Evolutionary conservation across 75 land plant genomes (phyloP).

Genomic region (Picea sitchensis): DNA sequence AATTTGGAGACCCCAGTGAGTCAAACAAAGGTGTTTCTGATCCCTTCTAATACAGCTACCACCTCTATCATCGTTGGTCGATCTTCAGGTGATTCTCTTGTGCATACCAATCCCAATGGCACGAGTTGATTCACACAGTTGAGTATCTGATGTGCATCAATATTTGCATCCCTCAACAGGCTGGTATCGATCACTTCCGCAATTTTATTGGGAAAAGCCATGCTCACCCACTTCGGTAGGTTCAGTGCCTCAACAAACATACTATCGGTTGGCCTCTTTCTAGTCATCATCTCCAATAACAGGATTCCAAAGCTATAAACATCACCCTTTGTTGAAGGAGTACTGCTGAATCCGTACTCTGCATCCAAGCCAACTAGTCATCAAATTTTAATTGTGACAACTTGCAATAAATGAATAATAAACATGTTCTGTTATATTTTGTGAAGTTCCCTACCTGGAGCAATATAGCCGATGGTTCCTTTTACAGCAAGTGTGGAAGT

Average conservation of each 20-base stretch:
- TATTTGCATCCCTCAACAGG: not conserved
- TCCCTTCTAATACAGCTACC: not conserved
- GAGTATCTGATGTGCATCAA: not conserved
- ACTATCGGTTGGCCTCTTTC: slow-evolving; percentile 11
- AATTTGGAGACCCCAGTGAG: too few species aligned
- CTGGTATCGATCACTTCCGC: not conserved
- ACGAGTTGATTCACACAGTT: not conserved
- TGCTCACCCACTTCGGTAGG: slow-evolving; percentile 12
- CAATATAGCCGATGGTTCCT: slow-evolving; percentile 16
- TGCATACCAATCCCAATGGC: not conserved
- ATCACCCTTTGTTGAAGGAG: slow-evolving; percentile 14
- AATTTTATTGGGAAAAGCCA: not conserved
- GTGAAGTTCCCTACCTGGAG: slow-evolving; percentile 11
- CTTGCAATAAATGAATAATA: too few species aligned
- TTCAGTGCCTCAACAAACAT: not conserved
- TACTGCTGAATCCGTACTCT: slow-evolving; percentile 9
- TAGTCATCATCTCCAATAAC: slow-evolving; percentile 10
- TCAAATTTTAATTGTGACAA: not conserved
- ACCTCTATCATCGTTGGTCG: slow-evolving; percentile 6
- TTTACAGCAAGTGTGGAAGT: not conserved
- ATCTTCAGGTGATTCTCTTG: not conserved
- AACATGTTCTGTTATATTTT: too few species aligned
- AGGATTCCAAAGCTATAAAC: slow-evolving; percentile 21
- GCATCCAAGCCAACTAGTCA: slow-evolving; percentile 1
- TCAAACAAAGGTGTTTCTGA: too few species aligned